Percentiles rank a stretch among this genome's conserved stretches.
Conservation (phyloP, 257 asterid species). For the Solanum rostratum region DNA sequence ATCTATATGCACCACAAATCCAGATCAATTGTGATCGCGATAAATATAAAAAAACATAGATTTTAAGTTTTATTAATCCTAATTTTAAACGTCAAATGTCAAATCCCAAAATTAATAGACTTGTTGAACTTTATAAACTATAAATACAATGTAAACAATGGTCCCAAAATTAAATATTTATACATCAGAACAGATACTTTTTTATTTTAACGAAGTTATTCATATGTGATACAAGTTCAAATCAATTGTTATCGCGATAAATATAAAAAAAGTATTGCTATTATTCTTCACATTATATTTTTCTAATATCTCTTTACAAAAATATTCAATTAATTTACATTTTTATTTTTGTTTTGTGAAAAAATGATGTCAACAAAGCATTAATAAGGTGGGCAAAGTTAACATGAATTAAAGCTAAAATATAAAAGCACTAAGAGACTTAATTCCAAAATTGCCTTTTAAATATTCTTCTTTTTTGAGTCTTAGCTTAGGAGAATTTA, state of each 20-base stretch:
- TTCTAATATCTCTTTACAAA: neutral
- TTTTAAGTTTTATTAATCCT: too few relatives aligned
- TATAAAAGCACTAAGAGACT: neutral
- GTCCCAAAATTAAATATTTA: neutral
- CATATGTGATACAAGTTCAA: neutral
- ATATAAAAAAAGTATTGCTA: neutral
- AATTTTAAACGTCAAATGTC: neutral
- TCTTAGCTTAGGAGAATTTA: constrained; percentile 2
- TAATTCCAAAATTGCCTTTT: neutral
- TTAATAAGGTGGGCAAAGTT: constrained; percentile 18
- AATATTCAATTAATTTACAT: neutral
- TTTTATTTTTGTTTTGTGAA: neutral
- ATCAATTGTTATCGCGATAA: neutral
- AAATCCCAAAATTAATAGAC: neutral
- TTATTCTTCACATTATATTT: neutral
- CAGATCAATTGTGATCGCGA: too few relatives aligned
- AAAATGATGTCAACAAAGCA: neutral
- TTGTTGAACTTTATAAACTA: neutral
- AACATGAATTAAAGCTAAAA: constrained; percentile 24
- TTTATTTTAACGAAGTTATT: neutral
- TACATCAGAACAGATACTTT: neutral
- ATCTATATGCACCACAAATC: neutral
- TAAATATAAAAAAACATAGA: too few relatives aligned
- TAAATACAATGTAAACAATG: neutral
- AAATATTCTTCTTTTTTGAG: constrained; percentile 3